phyloP scores from a whole-genome alignment of 2,329 filamentous ascomycete species.

The Fusarium compactum region DNA sequence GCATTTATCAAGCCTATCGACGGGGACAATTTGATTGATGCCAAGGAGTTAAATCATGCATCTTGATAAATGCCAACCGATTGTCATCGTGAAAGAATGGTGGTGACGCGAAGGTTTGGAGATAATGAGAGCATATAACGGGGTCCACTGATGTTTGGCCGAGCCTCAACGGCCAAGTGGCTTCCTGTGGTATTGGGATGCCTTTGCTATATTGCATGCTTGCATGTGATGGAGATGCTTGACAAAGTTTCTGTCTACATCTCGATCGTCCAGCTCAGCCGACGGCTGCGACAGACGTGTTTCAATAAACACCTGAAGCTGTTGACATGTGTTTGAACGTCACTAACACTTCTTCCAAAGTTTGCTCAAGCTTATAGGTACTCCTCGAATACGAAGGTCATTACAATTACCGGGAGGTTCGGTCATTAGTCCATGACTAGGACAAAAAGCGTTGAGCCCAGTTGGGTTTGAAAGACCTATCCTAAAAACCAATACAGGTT shows the following conservation, averaged over 20 bases:
- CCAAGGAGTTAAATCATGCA: not conserved
- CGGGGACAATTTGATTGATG: not conserved
- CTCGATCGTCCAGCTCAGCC: not conserved
- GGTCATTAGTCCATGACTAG: not conserved
- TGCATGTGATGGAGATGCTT: slow-evolving; percentile 35
- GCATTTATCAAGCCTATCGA: not conserved
- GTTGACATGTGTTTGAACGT: not conserved
- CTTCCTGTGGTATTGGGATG: slow-evolving; percentile 5
- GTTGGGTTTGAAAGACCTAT: slow-evolving; percentile 26
- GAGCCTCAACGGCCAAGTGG: not conserved
- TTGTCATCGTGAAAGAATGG: not conserved
- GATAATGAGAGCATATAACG: slow-evolving; percentile 20
- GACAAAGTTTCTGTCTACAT: not conserved
- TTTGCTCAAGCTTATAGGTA: slow-evolving; percentile 3
- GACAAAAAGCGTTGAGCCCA: slow-evolving; percentile 10
- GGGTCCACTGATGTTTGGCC: not conserved
- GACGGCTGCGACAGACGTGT: not conserved
- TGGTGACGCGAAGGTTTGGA: not conserved
- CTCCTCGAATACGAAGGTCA: not conserved
- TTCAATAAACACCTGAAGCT: not conserved
- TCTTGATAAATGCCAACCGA: not conserved
- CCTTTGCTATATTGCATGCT: not conserved
- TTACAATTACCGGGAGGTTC: not conserved
- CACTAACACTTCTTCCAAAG: not conserved
- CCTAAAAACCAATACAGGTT: slow-evolving; percentile 1